A percentile compares a stretch with the other conserved stretches of the same genome.
phyloP scores from a whole-genome alignment of 2,329 filamentous ascomycete genomes.

The Cucurbitaria berberidis region DNA sequence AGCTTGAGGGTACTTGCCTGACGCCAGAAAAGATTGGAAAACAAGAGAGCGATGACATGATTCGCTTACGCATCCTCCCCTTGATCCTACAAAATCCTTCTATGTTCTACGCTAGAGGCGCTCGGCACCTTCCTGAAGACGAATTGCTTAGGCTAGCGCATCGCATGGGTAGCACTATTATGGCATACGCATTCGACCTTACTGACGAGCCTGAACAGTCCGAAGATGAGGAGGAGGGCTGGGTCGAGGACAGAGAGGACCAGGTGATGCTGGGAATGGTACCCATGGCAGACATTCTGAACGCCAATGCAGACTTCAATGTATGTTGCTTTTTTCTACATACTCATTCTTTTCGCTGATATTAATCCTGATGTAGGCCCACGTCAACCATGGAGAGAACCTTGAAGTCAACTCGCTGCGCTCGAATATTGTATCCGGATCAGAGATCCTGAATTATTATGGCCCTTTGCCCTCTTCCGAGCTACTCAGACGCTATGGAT shows the following conservation, averaged over 20 bases:
- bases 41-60: conserved; percentile 24
- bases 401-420: conserved; percentile 25
- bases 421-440: conserved; percentile 14
- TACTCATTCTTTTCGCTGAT: background rate
- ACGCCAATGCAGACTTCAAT: conserved; percentile 33
- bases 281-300: conserved; percentile 33
- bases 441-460: conserved; percentile 33
- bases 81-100: conserved; percentile 15
- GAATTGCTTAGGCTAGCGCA: conserved; percentile 30
- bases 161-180: conserved; percentile 29
- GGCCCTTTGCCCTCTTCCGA: conserved; percentile 31
- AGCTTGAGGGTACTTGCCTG: conserved; percentile 26
- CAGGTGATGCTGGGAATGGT: conserved; percentile 32
- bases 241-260: conserved; percentile 31
- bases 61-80: conserved; percentile 20
- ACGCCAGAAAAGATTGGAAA: conserved; percentile 31
- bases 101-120: conserved; percentile 16
- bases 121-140: conserved; percentile 1
- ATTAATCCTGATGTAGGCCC: conserved; percentile 16
- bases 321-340: conserved; percentile 2
- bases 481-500: conserved; percentile 30
- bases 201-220: conserved; percentile 22
- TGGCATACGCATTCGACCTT: conserved; percentile 34
- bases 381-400: conserved; percentile 30
- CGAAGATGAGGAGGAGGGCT: conserved; percentile 31